Conservation (phyloP, 192 early-diverging fungal species). For the Phlyctochytrium planicorne region DNA sequence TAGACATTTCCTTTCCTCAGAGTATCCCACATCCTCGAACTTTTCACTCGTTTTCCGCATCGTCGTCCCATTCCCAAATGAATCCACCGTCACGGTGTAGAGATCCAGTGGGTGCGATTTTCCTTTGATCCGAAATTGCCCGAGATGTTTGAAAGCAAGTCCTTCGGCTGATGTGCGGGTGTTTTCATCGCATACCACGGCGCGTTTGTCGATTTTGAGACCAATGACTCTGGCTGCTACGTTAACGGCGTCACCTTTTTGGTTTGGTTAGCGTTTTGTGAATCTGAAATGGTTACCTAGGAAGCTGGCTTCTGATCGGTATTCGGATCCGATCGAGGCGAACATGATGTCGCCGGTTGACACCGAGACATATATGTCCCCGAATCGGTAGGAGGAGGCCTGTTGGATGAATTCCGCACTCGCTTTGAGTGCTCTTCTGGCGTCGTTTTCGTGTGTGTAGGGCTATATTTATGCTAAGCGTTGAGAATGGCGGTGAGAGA, state of each 20-base stretch:
- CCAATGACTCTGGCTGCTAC: slow-evolving; percentile 4
- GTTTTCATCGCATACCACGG: background rate
- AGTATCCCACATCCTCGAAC: background rate
- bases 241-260: slow-evolving; percentile 7
- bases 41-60: background rate
- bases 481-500: background rate
- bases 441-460: background rate
- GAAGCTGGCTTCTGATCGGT: background rate
- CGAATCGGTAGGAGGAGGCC: background rate
- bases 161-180: background rate
- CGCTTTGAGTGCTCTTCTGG: background rate
- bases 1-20: background rate
- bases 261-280: background rate
- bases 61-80: background rate
- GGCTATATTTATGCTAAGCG: background rate
- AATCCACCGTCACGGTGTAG: background rate
- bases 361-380: background rate
- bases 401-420: background rate
- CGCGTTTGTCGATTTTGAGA: background rate
- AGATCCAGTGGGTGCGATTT: background rate
- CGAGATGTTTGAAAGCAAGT: background rate
- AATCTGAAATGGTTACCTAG: background rate
- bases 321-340: background rate
- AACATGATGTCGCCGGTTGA: slow-evolving; percentile 4
- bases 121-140: background rate